These are phyloP conservation scores for Yamadazyma oceani DNA, from an alignment of 1,139 yeast species.

Conservation along the genomic window DNA sequence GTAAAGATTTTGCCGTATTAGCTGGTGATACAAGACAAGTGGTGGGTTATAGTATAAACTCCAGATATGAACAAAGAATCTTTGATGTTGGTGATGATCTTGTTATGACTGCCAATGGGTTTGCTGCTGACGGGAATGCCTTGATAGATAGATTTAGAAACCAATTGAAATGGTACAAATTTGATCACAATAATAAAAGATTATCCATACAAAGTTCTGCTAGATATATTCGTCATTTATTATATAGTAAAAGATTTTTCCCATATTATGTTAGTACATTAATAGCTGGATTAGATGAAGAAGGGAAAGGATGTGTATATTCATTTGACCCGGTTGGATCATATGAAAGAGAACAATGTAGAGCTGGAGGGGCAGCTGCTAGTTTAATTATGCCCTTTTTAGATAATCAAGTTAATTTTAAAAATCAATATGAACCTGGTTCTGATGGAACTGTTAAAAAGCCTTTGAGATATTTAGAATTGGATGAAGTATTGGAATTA, in stretches of 20 bases:
- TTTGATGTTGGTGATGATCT: slow-evolving; percentile 88
- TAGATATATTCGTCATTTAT: slow-evolving; percentile 82
- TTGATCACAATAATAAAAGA: slow-evolving; percentile 73
- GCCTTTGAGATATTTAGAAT: slow-evolving; percentile 59
- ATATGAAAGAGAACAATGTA: slow-evolving; percentile 94
- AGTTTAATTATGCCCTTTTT: slow-evolving; percentile 94
- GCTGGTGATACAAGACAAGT: slow-evolving; percentile 99
- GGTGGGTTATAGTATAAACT: slow-evolving; percentile 88
- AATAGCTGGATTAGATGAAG: slow-evolving; percentile 91
- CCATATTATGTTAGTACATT: slow-evolving; percentile 96
- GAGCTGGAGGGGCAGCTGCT: slow-evolving; percentile 98
- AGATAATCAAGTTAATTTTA: slow-evolving; percentile 94
- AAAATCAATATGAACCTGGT: slow-evolving; percentile 84
- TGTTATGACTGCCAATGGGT: slow-evolving; percentile 90
- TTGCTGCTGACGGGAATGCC: slow-evolving; percentile 92
- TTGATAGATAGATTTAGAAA: slow-evolving; percentile 74
- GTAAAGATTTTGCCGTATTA: slow-evolving; percentile 92
- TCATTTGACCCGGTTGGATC: slow-evolving; percentile 98
- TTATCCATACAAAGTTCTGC: slow-evolving; percentile 77
- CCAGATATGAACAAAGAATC: slow-evolving; percentile 90
- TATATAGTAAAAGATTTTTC: slow-evolving; percentile 92
- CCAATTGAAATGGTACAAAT: slow-evolving; percentile 91
- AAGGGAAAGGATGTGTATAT: slow-evolving; percentile 92
- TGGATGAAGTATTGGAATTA: slow-evolving; percentile 82
- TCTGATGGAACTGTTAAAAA: slow-evolving; percentile 66